phyloP scores from a whole-genome alignment of 805 yeast genomes.

The Blastobotrys americana region DNA sequence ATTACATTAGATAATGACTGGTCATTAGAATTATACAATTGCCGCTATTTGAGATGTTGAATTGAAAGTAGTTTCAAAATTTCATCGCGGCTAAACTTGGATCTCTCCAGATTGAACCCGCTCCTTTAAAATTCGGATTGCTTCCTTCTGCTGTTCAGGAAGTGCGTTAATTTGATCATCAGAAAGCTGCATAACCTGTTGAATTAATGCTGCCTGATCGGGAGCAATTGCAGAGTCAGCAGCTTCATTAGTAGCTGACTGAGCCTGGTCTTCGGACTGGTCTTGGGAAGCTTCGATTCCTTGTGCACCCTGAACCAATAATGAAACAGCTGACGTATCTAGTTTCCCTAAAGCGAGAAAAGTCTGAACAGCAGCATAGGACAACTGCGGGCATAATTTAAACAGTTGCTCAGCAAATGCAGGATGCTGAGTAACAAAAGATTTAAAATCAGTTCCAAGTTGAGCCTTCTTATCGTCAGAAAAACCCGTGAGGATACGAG shows the following conservation, averaged over 20 bases:
- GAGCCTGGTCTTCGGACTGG: slow-evolving; percentile 5
- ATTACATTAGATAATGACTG: too few species aligned
- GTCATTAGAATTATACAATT: too few species aligned
- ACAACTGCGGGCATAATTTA: slow-evolving; percentile 68
- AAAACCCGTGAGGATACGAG: slow-evolving; percentile 40
- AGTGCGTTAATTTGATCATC: slow-evolving; percentile 44
- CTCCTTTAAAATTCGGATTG: slow-evolving; percentile 24
- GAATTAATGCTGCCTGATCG: slow-evolving; percentile 42
- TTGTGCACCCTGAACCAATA: slow-evolving; percentile 17
- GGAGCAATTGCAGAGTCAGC: slow-evolving; percentile 28
- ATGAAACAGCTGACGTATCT: slow-evolving; percentile 25
- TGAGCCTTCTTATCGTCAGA: slow-evolving; percentile 38
- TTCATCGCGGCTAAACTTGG: slow-evolving; percentile 3
- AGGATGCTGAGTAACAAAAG: slow-evolving; percentile 51
- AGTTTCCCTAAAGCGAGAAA: slow-evolving; percentile 38
- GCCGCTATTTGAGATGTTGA: too few species aligned
- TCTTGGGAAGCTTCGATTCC: slow-evolving; percentile 7
- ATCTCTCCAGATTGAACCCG: slow-evolving; percentile 25
- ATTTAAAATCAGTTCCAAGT: slow-evolving; percentile 50
- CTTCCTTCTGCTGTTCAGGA: slow-evolving; percentile 45
- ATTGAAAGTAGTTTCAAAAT: too few species aligned
- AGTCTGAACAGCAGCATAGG: slow-evolving; percentile 75
- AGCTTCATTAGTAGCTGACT: slow-evolving; percentile 7
- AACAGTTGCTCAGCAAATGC: slow-evolving; percentile 53
- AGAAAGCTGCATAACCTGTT: slow-evolving; percentile 45